A percentile compares a stretch with the other conserved stretches of the same genome.
Conservation (phyloP, 2,329 filamentous ascomycete genomes). For the Davidsoniella eucalypti region DNA sequence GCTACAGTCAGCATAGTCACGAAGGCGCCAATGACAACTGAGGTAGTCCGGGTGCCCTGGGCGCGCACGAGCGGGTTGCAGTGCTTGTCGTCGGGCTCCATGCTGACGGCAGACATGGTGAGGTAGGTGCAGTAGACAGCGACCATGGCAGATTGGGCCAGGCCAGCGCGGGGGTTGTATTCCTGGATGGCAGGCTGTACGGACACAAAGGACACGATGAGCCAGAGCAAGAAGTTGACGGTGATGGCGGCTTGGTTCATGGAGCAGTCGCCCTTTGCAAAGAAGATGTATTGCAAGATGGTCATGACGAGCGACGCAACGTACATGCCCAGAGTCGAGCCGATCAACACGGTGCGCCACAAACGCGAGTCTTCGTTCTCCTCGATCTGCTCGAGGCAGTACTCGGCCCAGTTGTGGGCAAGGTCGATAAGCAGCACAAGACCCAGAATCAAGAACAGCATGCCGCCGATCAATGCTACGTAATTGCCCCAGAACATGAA, state of each 20-base stretch:
- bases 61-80: conserved; percentile 87
- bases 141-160: conserved; percentile 96
- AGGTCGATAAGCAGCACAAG: conserved; percentile 86
- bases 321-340: conserved; percentile 90
- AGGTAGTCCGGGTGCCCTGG: conserved; percentile 74
- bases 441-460: conserved; percentile 84
- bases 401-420: conserved; percentile 93
- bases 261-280: conserved; percentile 61
- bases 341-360: conserved; percentile 79
- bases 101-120: conserved; percentile 93
- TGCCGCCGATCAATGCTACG: conserved; percentile 70
- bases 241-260: conserved; percentile 98
- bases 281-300: conserved; percentile 93
- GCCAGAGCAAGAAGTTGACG: conserved; percentile 73
- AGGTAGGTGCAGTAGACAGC: conserved; percentile 97
- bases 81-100: conserved; percentile 86
- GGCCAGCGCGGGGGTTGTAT: conserved; percentile 78
- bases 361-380: conserved; percentile 57
- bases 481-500: conserved; percentile 96
- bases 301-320: conserved; percentile 82
- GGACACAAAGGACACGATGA: conserved; percentile 67
- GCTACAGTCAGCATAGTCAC: conserved; percentile 94
- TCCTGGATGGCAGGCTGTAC: conserved; percentile 84
- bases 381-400: conserved; percentile 87
- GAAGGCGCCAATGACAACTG: conserved; percentile 80